Percentiles rank a stretch among this genome's conserved stretches.
These are phyloP conservation scores for Nannizzia gypsea DNA, from an alignment of 2,329 filamentous ascomycete genomes.

Conservation along the genomic window DNA sequence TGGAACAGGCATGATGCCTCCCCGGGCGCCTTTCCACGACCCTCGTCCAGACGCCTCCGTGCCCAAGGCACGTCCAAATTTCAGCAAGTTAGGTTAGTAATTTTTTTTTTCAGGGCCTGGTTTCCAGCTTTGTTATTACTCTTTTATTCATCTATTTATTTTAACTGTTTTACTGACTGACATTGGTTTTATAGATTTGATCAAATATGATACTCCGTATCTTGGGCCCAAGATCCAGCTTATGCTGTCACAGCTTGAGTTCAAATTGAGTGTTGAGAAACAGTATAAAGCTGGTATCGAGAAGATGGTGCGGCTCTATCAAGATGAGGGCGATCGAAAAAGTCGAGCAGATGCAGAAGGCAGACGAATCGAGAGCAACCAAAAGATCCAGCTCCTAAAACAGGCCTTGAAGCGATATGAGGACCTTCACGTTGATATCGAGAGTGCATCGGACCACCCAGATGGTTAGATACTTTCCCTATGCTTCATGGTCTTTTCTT, in stretches of 20 bases:
- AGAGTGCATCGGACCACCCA: constrained; percentile 56
- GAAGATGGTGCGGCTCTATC: constrained; percentile 96
- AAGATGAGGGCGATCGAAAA: constrained; percentile 94
- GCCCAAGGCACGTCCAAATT: constrained; percentile 73
- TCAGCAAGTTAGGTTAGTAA: constrained; percentile 79
- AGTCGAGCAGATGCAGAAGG: constrained; percentile 87
- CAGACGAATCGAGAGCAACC: constrained; percentile 83
- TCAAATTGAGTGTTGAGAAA: constrained; percentile 97
- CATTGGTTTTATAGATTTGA: constrained; percentile 57
- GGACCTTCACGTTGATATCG: constrained; percentile 89
- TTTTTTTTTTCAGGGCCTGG: background rate
- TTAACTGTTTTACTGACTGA: constrained; percentile 9
- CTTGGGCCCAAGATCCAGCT: constrained; percentile 95
- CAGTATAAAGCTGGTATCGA: constrained; percentile 98
- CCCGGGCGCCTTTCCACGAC: constrained; percentile 65
- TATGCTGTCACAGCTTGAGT: constrained; percentile 96
- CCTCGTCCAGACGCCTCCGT: constrained; percentile 55
- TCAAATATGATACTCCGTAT: constrained; percentile 95
- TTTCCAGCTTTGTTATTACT: too few relatives aligned
- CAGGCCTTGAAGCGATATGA: constrained; percentile 95
- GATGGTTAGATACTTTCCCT: constrained; percentile 53
- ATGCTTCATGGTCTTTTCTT: background rate
- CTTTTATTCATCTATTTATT: too few relatives aligned
- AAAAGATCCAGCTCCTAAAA: constrained; percentile 92
- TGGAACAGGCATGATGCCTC: constrained; percentile 64